These are phyloP conservation scores for Gonapodya sp. DNA, from an alignment of 192 early-diverging fungal species.

Conservation along the genomic window DNA sequence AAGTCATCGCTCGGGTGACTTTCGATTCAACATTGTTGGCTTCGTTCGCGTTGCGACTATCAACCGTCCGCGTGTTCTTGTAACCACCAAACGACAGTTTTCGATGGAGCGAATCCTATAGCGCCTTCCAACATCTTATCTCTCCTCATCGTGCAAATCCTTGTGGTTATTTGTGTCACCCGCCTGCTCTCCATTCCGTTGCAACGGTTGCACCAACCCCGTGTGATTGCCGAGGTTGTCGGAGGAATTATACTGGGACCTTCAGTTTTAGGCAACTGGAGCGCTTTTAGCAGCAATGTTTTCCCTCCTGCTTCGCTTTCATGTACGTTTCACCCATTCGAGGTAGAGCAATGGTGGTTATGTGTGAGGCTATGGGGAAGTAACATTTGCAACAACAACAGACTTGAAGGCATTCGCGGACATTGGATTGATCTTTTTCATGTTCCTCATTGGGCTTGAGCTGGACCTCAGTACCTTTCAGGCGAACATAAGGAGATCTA, in stretches of 20 bases:
- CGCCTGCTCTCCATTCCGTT: background rate
- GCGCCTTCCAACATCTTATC: background rate
- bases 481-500: slow-evolving; percentile 36
- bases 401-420: slow-evolving; percentile 67
- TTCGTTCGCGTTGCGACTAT: no score
- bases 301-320: slow-evolving; percentile 64
- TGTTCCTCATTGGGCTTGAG: slow-evolving; percentile 83
- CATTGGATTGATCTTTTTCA: slow-evolving; percentile 78
- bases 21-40: no score
- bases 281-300: slow-evolving; percentile 51
- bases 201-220: slow-evolving; percentile 47
- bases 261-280: slow-evolving; percentile 67
- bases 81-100: background rate
- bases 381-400: no score
- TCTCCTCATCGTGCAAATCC: background rate
- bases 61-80: no score
- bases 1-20: no score
- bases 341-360: no score
- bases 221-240: slow-evolving; percentile 85
- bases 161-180: background rate
- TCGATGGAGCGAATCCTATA: background rate
- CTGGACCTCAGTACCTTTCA: slow-evolving; percentile 57
- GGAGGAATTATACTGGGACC: slow-evolving; percentile 86
- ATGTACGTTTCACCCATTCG: slow-evolving; percentile 19
- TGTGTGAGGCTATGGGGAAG: no score